Base-by-base conservation (phyloP, 169 alveolate genomes). In the Cardiosporidium cionae region DNA sequence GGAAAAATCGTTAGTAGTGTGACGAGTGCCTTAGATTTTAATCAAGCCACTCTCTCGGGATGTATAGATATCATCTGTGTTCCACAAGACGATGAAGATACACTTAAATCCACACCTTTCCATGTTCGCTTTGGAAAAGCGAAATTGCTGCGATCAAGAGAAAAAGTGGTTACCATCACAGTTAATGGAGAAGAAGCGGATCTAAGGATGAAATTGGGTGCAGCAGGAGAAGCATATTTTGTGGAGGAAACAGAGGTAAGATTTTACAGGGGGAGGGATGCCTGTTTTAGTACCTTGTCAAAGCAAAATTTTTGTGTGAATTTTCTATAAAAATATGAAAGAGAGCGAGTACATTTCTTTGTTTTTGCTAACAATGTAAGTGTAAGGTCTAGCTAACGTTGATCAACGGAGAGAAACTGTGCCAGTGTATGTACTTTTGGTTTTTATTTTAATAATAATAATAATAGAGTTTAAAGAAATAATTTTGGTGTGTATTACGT, bases 121-220 rank as follows among this genome's bases (percentile, higher is more conserved):
- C 98, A 94, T 72, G 98, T 95, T 27, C 86, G 99, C 72, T 96
- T 95, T 87, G 98, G 99, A 32, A 94, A 95, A 79, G 92, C 96
- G 36, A 93, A 94, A 86, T 85, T 96, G 33, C 89, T 96, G 31
- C 89, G 93, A 31, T 89, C 97, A 9, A 81, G 96, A 23, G 98
- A 91, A 74, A 96, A 95, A 79, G 80, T 80, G 23, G 84, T 96
- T n/a, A 88, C 91, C 0, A 83, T 95, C 3, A 72, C 86, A 25
- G 97, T 95, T 22, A 95, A 95, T 80, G 98, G 95, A 16, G 79
- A 90, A 72, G 89, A 82, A n/a, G 86, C 96, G 23, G 87, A 82
- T 68, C 70, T 95, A 31, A 82, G 85, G 37, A 95, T 95, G 99
- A 90, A 92, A 75, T 85, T 95, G 69, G 97, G 98, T 0, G 91